Percentiles rank a stretch among this genome's conserved stretches.
Evolutionary conservation across 768 basidiomycete species (phyloP).

Genomic region (Suillus occidentalis): DNA sequence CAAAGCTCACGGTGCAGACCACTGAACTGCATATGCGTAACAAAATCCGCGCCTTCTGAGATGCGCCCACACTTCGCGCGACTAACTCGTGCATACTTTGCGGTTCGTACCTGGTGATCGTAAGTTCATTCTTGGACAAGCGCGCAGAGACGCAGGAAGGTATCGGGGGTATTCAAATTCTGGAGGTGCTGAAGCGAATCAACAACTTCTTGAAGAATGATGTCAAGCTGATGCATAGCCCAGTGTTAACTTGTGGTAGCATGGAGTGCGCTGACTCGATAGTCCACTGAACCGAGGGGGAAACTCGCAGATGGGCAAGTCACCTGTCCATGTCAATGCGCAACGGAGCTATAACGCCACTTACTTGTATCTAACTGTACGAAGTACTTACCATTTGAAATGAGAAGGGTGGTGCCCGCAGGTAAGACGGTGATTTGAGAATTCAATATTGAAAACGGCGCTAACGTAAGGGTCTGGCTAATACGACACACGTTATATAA

Average conservation of each 20-base stretch:
- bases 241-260: too few species aligned
- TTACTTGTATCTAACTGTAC: neutral
- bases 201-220: neutral
- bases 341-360: neutral
- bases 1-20: neutral
- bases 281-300: neutral
- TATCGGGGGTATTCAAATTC: neutral
- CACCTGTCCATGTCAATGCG: neutral
- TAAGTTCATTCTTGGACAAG: neutral
- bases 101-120: neutral
- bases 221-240: neutral
- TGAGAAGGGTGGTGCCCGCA: neutral
- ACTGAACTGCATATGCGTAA: neutral
- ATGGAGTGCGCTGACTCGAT: neutral
- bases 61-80: neutral
- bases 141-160: neutral
- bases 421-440: neutral
- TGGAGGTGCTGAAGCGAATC: neutral
- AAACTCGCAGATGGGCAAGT: neutral
- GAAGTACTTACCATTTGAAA: neutral
- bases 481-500: conserved; percentile 2
- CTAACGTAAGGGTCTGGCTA: neutral
- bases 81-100: neutral
- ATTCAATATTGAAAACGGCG: neutral
- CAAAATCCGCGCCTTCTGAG: neutral